These are phyloP conservation scores for Colletotrichum paranaense DNA, from an alignment of 2,329 filamentous ascomycete genomes.

Conservation along the genomic window DNA sequence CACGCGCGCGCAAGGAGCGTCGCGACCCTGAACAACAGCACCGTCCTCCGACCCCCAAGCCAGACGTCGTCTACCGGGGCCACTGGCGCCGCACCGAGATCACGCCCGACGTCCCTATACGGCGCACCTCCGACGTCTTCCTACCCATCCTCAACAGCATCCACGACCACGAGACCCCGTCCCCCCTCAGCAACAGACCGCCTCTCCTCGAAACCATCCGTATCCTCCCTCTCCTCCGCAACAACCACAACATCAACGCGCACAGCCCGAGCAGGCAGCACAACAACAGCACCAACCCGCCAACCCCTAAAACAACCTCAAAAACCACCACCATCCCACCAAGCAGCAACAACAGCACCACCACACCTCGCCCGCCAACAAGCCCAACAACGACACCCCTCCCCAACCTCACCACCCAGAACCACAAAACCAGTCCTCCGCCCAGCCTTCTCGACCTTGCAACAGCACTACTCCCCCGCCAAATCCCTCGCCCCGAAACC, in stretches of 20 bases:
- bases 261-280: slow-evolving; percentile 25
- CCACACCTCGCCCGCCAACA: background rate
- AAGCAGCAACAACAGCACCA: slow-evolving; percentile 43
- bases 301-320: background rate
- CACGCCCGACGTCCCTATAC: slow-evolving; percentile 27
- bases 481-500: slow-evolving; percentile 72
- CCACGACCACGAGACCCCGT: slow-evolving; percentile 2
- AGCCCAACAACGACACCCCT: slow-evolving; percentile 2
- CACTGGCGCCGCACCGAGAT: slow-evolving; percentile 10
- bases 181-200: slow-evolving; percentile 14
- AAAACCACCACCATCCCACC: slow-evolving; percentile 48
- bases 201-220: slow-evolving; percentile 6
- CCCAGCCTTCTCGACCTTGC: slow-evolving; percentile 70
- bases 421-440: slow-evolving; percentile 46
- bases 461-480: slow-evolving; percentile 76
- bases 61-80: slow-evolving; percentile 42
- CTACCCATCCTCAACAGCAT: background rate
- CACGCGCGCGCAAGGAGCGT: slow-evolving; percentile 56
- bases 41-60: slow-evolving; percentile 52
- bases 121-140: slow-evolving; percentile 11
- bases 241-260: slow-evolving; percentile 25
- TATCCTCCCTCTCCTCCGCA: slow-evolving; percentile 4
- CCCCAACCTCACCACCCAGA: slow-evolving; percentile 15
- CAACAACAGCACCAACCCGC: slow-evolving; percentile 9
- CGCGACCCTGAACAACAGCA: slow-evolving; percentile 49